A percentile compares a stretch with the other conserved stretches of the same genome.
Conservation (phyloP, 441 rosid species). For the Omphalea diandra region DNA sequence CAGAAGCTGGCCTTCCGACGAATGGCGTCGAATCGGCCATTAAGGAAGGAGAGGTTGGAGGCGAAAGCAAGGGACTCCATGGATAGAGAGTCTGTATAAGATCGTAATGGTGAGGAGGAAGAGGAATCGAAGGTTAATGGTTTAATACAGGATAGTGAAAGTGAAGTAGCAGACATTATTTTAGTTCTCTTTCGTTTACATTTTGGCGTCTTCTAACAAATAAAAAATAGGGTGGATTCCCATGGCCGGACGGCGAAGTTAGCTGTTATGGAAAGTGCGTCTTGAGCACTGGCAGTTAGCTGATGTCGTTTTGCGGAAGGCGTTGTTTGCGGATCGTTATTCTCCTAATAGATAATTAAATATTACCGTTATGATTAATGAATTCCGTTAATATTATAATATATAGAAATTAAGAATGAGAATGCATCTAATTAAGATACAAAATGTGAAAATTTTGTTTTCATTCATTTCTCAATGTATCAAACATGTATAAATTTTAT, state of each 20-base stretch:
- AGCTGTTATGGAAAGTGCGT: not conserved
- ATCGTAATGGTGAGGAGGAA: not conserved
- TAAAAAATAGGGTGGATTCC: not conserved
- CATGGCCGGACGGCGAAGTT: constrained; percentile 37
- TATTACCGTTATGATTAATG: no score
- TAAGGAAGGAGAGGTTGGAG: constrained; percentile 28
- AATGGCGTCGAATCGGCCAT: constrained; percentile 21
- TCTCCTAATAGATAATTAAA: no score
- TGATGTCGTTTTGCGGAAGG: constrained; percentile 6
- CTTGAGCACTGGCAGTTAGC: constrained; percentile 9
- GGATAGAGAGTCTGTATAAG: not conserved
- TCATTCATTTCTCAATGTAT: no score
- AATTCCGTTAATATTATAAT: no score
- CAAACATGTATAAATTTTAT: no score
- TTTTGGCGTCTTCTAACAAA: no score
- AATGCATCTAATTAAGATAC: no score
- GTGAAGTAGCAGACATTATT: not conserved
- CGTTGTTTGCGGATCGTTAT: no score
- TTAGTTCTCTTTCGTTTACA: not conserved
- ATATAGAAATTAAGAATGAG: no score
- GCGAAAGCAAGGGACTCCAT: constrained; percentile 50
- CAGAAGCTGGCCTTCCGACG: not conserved
- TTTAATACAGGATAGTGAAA: constrained; percentile 7
- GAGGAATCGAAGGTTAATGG: not conserved
- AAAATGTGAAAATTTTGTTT: no score